A percentile compares a stretch with the other conserved stretches of the same genome.
phyloP scores from a whole-genome alignment of 2,329 filamentous ascomycete genomes.

The Calonectria pseudoturangicola region DNA sequence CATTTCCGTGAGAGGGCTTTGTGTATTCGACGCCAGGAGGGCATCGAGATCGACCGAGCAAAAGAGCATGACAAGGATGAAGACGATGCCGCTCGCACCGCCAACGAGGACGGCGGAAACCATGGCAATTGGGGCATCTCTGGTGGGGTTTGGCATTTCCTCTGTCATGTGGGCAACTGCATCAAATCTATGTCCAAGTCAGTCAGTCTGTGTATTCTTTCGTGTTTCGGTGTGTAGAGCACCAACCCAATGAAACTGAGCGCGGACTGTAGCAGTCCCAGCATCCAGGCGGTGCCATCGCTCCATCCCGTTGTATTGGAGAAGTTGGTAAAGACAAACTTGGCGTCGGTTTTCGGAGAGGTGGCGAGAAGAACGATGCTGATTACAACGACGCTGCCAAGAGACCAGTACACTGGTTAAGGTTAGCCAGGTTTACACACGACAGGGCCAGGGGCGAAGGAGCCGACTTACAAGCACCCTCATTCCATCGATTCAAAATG shows the following conservation, averaged over 20 bases:
- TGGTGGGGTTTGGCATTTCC: slow-evolving; percentile 65
- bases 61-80: slow-evolving; percentile 66
- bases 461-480: slow-evolving; percentile 59
- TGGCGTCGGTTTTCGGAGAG: slow-evolving; percentile 61
- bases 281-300: slow-evolving; percentile 67
- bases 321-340: slow-evolving; percentile 67
- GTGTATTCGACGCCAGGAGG: slow-evolving; percentile 61
- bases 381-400: slow-evolving; percentile 64
- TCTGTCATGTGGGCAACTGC: slow-evolving; percentile 67
- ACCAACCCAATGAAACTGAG: slow-evolving; percentile 57
- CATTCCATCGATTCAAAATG: slow-evolving; percentile 64
- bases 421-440: neutral
- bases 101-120: slow-evolving; percentile 62
- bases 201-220: neutral
- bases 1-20: slow-evolving; percentile 67
- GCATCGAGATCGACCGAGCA: slow-evolving; percentile 62
- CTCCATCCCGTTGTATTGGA: slow-evolving; percentile 67
- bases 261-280: slow-evolving; percentile 65
- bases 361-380: slow-evolving; percentile 65
- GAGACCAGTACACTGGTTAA: slow-evolving; percentile 61
- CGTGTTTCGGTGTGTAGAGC: accelerated
- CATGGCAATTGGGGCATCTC: slow-evolving; percentile 65
- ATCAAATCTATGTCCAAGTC: slow-evolving; percentile 59
- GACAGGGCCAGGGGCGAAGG: neutral
- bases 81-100: slow-evolving; percentile 61